These are phyloP conservation scores for Poronia punctata DNA, from an alignment of 495 filamentous ascomycete species.

Conservation along the genomic window DNA sequence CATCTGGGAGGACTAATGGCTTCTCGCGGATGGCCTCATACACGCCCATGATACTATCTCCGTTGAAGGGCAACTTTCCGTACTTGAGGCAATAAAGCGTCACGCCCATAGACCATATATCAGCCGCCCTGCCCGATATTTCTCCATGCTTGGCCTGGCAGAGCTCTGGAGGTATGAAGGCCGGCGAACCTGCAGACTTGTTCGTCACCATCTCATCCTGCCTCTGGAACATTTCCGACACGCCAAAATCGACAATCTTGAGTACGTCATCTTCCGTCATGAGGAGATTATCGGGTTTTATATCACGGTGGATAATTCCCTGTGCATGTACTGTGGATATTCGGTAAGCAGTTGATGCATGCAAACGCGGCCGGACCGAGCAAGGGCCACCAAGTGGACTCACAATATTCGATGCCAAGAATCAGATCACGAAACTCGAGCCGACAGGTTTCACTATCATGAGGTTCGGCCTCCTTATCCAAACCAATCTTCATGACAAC, in stretches of 20 bases:
- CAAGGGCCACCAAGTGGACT: conserved; percentile 30
- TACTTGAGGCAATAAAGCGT: conserved; percentile 90
- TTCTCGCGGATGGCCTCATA: conserved; percentile 82
- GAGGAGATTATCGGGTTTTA: conserved; percentile 95
- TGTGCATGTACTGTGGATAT: conserved; percentile 68
- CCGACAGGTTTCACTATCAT: conserved; percentile 75
- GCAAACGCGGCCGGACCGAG: too few species aligned
- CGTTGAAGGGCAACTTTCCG: conserved; percentile 78
- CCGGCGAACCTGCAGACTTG: conserved; percentile 91
- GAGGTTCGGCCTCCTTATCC: conserved; percentile 76
- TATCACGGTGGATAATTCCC: conserved; percentile 92
- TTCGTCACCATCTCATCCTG: conserved; percentile 81
- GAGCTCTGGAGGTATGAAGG: conserved; percentile 89
- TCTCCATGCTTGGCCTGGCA: conserved; percentile 85
- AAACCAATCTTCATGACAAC: conserved; percentile 95
- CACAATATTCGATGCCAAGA: conserved; percentile 87
- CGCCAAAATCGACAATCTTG: conserved; percentile 96
- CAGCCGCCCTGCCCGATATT: conserved; percentile 80
- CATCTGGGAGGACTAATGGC: conserved; percentile 39
- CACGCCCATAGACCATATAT: conserved; percentile 98
- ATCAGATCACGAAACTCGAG: conserved; percentile 95
- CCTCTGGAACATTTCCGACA: conserved; percentile 97
- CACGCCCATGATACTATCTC: conserved; percentile 69
- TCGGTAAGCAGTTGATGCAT: not conserved
- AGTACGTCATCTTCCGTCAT: conserved; percentile 85